Evolutionary conservation across 2,329 filamentous ascomycete genomes (phyloP).

Genomic region (Fusarium odoratissimum): DNA sequence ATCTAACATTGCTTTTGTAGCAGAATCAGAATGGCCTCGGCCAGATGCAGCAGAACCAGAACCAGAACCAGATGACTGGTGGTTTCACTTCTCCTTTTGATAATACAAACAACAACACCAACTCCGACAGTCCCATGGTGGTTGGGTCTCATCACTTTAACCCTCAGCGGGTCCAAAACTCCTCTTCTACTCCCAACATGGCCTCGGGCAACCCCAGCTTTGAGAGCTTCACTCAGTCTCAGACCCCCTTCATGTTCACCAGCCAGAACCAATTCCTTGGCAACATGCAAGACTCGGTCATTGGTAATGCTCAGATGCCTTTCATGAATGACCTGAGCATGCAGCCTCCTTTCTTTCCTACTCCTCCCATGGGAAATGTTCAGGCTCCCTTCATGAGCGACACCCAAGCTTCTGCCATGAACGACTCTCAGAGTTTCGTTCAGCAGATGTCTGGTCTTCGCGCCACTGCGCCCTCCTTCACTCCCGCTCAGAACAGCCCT

Average conservation of each 20-base stretch:
- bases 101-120: background rate
- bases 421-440: background rate
- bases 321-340: background rate
- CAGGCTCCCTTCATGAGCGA: background rate
- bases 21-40: background rate
- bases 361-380: background rate
- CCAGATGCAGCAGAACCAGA: background rate
- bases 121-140: background rate
- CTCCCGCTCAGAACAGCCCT: background rate
- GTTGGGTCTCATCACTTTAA: background rate
- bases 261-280: background rate
- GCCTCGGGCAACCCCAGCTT: background rate
- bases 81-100: background rate
- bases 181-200: background rate
- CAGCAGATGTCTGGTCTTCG: background rate
- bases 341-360: background rate
- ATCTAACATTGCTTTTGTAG: background rate
- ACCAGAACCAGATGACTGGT: background rate
- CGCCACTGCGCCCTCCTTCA: background rate
- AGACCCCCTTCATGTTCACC: background rate
- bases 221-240: background rate
- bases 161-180: background rate
- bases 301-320: background rate
- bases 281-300: background rate
- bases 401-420: background rate